Base-by-base conservation (phyloP, 768 basidiomycete genomes). In the Chlorophyllum brunneum region DNA sequence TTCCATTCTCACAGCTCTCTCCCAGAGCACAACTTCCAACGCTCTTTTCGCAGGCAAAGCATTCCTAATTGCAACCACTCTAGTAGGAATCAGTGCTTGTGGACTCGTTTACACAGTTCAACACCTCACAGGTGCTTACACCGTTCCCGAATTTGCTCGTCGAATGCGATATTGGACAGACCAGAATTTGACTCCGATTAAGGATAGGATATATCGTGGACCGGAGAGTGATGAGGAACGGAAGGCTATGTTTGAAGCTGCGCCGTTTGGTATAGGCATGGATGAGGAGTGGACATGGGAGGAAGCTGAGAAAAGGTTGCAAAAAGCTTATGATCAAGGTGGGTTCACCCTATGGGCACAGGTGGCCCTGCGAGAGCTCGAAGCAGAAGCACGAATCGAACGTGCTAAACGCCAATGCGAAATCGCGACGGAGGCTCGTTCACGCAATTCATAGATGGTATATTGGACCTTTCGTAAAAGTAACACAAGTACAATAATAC, bases 11-110 rank as follows among this genome's bases (percentile, higher is more conserved):
- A 66, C 70, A 7, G 74, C 70, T 2, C 59, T 76, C 5, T 70
- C 71, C 0, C 61, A 58, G n/a, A 57, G 66, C 47, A 63, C 68
- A 31, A 76, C 77, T 58, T 80, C 79, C 39, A 78, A 73, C 0
- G 77, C 77, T 0, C 51, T 86, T 2, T 75, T 82, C 56, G 76
- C 79, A 1, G 68, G 78, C 4, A 85, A 85, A 57, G 87, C 86
- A 0, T 81, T 90, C 34, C 70, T 75, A 2, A 74, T 87, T 36
- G 85, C 87, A 3, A 88, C 87, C 0, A 60, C 76, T 8, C 59
- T 85, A 29, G 86, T 88, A 22, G 59, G 74, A 0, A 64, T 73
- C 2, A 70, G 77, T 22, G 84, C 78, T 0, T 63, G 70, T 4
- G 67, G 63, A 0, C 63, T 78, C 4, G 66, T 80, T 2, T 74